Evolutionary conservation across 106 monocot species (phyloP), one percentile per base, ranked within the genome.

Genomic region (Dendrobium nobile): DNA sequence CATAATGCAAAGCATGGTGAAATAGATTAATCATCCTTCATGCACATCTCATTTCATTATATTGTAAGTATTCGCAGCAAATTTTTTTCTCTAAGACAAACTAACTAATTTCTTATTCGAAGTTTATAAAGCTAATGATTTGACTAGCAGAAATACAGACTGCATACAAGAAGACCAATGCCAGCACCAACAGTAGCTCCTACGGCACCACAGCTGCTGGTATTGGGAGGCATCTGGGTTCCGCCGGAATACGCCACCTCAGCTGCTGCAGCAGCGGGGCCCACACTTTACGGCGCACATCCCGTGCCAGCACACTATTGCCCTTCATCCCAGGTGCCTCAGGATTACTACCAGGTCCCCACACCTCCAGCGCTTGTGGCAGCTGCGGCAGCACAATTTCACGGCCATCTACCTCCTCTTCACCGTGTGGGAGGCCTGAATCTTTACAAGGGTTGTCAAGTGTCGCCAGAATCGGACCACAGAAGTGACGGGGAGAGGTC

Each of bases 191-290:
- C 91, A 15, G 67, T 80, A 6, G 48, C 84, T 9, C 61, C 79
- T 5, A 80, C 77, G 10, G 47, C 86, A 37, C 92, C 93, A 17
- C 96, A 92, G 74, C 90, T 96, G 22, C 83, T 96, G 65, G 93
- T 96, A 28, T 85, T 96, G 10, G 96, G 93, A 0, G 90, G 96
- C 67, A 93, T 96, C 26, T 96, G 96, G 96, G 93, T 96, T 33
- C 92, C 96, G 27, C 92, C 88, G 2, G 96, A 96, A 64, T 96
- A 92, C 72, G 92, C 93, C 16, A 75, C 93, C 17, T 79, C 90
- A 33, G 89, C 90, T 9, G 67, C 81, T 1, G 80, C 70, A 0
- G 88, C 70, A 0, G 80, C 68, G 18, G 85, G 88, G 4, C 82
- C 87, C 15, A 80, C 80, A 44, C 90, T 88, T 16, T 72, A 85